Conservation (phyloP, 768 basidiomycete genomes). For the Pulveroboletus sp. region DNA sequence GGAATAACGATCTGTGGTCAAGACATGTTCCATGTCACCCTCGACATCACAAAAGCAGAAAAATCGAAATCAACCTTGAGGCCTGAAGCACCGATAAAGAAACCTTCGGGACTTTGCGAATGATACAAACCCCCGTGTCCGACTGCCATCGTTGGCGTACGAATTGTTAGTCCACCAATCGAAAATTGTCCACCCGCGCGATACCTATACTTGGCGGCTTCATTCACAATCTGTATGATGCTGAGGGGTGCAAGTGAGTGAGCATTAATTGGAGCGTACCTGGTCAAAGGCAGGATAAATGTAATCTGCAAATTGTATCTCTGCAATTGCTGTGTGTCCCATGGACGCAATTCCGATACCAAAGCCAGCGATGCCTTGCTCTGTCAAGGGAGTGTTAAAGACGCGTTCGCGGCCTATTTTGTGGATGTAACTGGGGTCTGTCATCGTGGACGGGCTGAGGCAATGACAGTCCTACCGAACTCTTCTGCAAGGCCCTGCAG, state of each 20-base stretch:
- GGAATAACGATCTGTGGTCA: slow-evolving; percentile 69
- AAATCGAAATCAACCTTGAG: slow-evolving; percentile 55
- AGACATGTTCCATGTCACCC: neutral
- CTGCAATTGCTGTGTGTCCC: slow-evolving; percentile 93
- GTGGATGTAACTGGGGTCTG: neutral
- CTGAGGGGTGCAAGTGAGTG: neutral
- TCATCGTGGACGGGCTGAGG: neutral
- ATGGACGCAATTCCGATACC: slow-evolving; percentile 88
- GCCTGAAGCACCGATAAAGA: slow-evolving; percentile 87
- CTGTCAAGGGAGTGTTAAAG: slow-evolving; percentile 91
- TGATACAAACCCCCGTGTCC: slow-evolving; percentile 90
- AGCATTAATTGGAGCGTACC: slow-evolving; percentile 35
- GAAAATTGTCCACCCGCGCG: slow-evolving; percentile 82
- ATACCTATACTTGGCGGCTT: slow-evolving; percentile 90
- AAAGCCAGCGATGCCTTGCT: slow-evolving; percentile 93
- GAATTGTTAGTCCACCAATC: slow-evolving; percentile 77
- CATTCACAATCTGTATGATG: slow-evolving; percentile 74
- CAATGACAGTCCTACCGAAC: slow-evolving; percentile 54
- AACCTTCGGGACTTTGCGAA: slow-evolving; percentile 93
- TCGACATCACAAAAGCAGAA: neutral
- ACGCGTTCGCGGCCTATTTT: slow-evolving; percentile 77
- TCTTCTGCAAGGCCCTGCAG: slow-evolving; percentile 83
- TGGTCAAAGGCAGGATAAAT: slow-evolving; percentile 95
- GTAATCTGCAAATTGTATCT: slow-evolving; percentile 89
- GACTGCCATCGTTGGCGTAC: slow-evolving; percentile 90